phyloP scores from a whole-genome alignment of 73 alveolate species.

The Paraurostyla sp. region DNA sequence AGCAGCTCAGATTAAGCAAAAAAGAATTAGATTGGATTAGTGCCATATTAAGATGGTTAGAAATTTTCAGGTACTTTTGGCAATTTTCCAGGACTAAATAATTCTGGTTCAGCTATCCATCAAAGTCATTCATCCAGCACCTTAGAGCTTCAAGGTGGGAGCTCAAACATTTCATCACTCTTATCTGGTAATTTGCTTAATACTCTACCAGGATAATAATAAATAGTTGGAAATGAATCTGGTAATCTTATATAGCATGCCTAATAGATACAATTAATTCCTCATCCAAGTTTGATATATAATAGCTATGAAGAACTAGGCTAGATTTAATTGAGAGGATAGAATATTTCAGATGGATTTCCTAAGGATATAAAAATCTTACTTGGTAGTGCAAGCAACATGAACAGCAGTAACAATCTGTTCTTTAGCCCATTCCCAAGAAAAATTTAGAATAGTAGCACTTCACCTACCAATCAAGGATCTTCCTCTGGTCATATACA shows the following conservation, averaged over 20 bases:
- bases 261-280: too few relatives aligned
- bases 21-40: too few relatives aligned
- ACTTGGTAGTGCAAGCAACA: not conserved
- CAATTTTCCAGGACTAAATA: too few relatives aligned
- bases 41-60: not conserved
- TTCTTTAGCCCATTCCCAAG: not conserved
- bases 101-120: too few relatives aligned
- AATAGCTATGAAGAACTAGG: not conserved
- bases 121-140: too few relatives aligned
- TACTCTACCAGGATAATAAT: not conserved
- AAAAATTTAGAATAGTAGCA: not conserved
- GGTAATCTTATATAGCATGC: not conserved
- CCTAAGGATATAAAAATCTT: not conserved
- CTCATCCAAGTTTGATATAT: too few relatives aligned
- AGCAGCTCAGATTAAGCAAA: too few relatives aligned
- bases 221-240: not conserved
- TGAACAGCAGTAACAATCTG: not conserved
- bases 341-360: not conserved
- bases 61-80: too few relatives aligned
- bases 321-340: not conserved
- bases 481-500: not conserved
- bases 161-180: not conserved
- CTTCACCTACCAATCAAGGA: not conserved
- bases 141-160: too few relatives aligned
- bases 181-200: not conserved